These are phyloP conservation scores for Phytophthora europaea DNA, from an alignment of 352 stramenopile genomes.

Conservation along the genomic window DNA sequence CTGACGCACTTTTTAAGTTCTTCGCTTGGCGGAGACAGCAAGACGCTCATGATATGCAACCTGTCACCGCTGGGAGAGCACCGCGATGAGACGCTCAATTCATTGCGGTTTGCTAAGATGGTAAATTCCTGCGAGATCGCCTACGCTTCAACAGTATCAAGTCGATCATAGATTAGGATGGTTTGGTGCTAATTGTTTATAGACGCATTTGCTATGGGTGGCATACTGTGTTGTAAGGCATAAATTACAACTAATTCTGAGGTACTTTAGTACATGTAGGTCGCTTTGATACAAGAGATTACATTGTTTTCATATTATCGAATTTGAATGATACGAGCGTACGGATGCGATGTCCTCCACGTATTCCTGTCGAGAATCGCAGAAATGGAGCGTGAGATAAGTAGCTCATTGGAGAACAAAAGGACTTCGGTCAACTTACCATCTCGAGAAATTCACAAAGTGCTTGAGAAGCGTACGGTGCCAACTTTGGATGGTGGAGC, in stretches of 20 bases:
- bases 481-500: constrained; percentile 57
- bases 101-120: constrained; percentile 89
- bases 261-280: neutral
- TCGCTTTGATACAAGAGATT: constrained; percentile 2
- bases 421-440: constrained; percentile 31
- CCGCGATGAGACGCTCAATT: constrained; percentile 89
- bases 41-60: constrained; percentile 94
- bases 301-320: constrained; percentile 35
- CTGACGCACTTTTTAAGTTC: constrained; percentile 89
- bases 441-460: constrained; percentile 85
- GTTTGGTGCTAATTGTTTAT: constrained; percentile 23
- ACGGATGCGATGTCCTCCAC: constrained; percentile 52
- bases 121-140: constrained; percentile 91
- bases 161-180: constrained; percentile 43
- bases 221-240: neutral
- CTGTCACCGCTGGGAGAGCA: constrained; percentile 81
- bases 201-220: constrained; percentile 20
- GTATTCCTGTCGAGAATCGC: constrained; percentile 54
- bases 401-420: neutral
- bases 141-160: constrained; percentile 66
- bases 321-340: constrained; percentile 59
- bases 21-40: constrained; percentile 87
- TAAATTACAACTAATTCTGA: too few relatives aligned
- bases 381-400: neutral
- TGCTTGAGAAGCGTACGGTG: constrained; percentile 62